Conservation (phyloP, 768 basidiomycete genomes). For the Glaciozyma antarctica region DNA sequence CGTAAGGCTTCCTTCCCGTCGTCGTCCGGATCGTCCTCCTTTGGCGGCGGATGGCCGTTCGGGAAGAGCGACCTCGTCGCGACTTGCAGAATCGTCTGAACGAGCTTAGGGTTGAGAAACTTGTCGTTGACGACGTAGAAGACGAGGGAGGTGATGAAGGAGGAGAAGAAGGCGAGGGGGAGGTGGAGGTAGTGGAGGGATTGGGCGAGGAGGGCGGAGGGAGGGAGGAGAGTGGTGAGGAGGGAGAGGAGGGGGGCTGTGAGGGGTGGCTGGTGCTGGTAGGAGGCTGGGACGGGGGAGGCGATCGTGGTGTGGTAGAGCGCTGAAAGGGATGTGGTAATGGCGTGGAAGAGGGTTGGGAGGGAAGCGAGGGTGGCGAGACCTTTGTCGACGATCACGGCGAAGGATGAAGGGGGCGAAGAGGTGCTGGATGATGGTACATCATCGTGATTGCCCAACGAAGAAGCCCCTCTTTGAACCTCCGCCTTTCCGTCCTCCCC, state of each 20-base stretch:
- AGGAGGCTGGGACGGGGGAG: constrained; percentile 57
- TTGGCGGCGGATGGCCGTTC: constrained; percentile 65
- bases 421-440: background rate
- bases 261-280: constrained; percentile 49
- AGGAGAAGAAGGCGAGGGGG: constrained; percentile 45
- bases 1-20: constrained; percentile 64
- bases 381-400: background rate
- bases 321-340: constrained; percentile 59
- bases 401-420: background rate
- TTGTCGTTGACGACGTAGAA: constrained; percentile 55
- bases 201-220: constrained; percentile 45
- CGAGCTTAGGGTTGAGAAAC: constrained; percentile 48
- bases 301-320: constrained; percentile 47
- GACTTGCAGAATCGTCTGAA: constrained; percentile 50
- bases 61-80: constrained; percentile 73
- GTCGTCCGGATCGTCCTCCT: constrained; percentile 61
- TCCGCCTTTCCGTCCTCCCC: background rate
- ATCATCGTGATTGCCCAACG: constrained; percentile 1
- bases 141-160: constrained; percentile 57
- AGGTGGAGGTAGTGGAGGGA: constrained; percentile 44
- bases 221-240: constrained; percentile 41
- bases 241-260: constrained; percentile 3
- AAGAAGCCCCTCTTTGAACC: background rate
- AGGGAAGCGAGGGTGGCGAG: background rate
- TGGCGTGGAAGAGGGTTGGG: constrained; percentile 45